Evolutionary conservation across 2,329 filamentous ascomycete species (phyloP).

Genomic region (Pseudogymnoascus verrucosus): DNA sequence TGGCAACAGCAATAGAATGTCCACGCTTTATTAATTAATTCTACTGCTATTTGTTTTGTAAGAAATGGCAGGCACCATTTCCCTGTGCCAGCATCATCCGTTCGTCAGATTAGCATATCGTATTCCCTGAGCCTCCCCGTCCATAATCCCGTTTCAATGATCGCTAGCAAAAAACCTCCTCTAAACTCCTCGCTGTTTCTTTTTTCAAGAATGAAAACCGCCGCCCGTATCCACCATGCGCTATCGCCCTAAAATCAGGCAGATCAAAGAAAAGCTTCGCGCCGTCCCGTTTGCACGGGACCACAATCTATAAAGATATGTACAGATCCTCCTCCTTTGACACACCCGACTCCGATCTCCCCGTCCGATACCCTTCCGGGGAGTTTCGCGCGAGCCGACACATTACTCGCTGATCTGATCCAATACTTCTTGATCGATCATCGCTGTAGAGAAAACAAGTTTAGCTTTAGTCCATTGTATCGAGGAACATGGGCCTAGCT

Average conservation of each 20-base stretch:
- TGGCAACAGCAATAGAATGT: neutral
- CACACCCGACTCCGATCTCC: neutral
- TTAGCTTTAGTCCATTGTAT: neutral
- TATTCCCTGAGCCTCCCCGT: neutral
- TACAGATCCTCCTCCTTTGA: neutral
- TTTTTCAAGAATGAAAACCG: neutral
- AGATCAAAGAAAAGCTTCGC: neutral
- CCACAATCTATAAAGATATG: neutral
- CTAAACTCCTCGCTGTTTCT: conserved; percentile 5
- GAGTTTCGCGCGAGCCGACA: neutral
- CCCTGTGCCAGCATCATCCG: neutral
- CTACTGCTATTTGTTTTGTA: neutral
- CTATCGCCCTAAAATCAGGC: neutral
- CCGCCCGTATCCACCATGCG: neutral
- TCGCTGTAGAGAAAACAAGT: neutral
- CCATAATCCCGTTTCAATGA: neutral
- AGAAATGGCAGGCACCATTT: neutral
- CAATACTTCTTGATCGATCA: neutral
- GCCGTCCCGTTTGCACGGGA: neutral
- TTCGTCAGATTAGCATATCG: neutral
- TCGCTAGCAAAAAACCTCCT: neutral
- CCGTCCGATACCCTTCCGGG: neutral
- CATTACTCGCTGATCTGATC: neutral
- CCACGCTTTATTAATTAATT: neutral
- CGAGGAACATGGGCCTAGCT: neutral